Conservation (phyloP, 352 stramenopile genomes). For the Phytopythium boreale region DNA sequence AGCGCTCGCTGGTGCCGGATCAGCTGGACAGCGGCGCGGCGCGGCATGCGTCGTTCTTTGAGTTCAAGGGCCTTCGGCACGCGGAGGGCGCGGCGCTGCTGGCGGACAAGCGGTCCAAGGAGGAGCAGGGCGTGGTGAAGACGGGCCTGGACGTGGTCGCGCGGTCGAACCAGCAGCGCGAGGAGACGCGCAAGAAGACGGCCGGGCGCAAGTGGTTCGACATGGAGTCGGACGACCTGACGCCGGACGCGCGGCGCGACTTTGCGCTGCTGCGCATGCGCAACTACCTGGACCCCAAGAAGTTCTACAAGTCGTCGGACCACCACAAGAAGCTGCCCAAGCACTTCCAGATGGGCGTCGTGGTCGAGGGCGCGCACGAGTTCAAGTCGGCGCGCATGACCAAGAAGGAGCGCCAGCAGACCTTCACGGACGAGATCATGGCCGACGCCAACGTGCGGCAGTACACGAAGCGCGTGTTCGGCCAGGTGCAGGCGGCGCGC, state of each 20-base stretch:
- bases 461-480: slow-evolving; percentile 87
- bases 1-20: slow-evolving; percentile 41
- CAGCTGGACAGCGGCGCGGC: slow-evolving; percentile 66
- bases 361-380: slow-evolving; percentile 91
- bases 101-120: slow-evolving; percentile 30
- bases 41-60: slow-evolving; percentile 33
- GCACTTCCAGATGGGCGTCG: slow-evolving; percentile 90
- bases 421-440: slow-evolving; percentile 95
- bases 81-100: slow-evolving; percentile 41
- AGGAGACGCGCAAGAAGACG: slow-evolving; percentile 44
- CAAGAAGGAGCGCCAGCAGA: slow-evolving; percentile 91
- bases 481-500: slow-evolving; percentile 61
- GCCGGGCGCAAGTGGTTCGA: slow-evolving; percentile 89
- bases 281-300: slow-evolving; percentile 95
- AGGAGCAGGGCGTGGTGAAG: slow-evolving; percentile 48
- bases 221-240: slow-evolving; percentile 90
- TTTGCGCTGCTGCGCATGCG: slow-evolving; percentile 92
- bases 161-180: slow-evolving; percentile 47
- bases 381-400: slow-evolving; percentile 88
- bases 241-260: slow-evolving; percentile 83
- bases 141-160: slow-evolving; percentile 34
- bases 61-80: slow-evolving; percentile 16
- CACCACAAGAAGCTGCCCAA: slow-evolving; percentile 79
- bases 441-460: slow-evolving; percentile 72
- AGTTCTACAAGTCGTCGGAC: slow-evolving; percentile 96